phyloP scores from a whole-genome alignment of 2,329 filamentous ascomycete genomes.

The Cercospora canescens region DNA sequence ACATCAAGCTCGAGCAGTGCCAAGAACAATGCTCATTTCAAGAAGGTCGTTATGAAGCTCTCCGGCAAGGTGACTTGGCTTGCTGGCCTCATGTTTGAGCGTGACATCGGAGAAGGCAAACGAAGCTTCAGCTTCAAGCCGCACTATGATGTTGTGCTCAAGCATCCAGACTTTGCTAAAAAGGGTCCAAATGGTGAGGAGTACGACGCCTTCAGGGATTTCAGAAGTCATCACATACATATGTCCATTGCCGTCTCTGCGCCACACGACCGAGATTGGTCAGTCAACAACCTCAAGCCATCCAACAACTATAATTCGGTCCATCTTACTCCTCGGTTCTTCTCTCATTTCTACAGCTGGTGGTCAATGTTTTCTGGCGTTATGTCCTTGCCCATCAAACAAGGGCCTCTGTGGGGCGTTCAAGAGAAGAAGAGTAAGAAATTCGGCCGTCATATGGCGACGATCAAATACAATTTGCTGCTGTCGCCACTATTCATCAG shows the following conservation, averaged over 20 bases:
- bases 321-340: conserved; percentile 91
- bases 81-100: conserved; percentile 88
- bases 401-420: conserved; percentile 87
- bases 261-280: conserved; percentile 84
- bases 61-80: conserved; percentile 95
- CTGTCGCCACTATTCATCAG: conserved; percentile 91
- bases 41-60: conserved; percentile 98
- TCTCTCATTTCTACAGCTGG: conserved; percentile 98
- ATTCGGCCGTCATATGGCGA: conserved; percentile 94
- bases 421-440: conserved; percentile 98
- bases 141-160: conserved; percentile 88
- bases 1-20: conserved; percentile 61
- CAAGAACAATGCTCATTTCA: conserved; percentile 80
- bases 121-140: conserved; percentile 87
- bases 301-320: conserved; percentile 95
- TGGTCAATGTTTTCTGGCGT: conserved; percentile 95
- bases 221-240: conserved; percentile 95
- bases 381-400: conserved; percentile 90
- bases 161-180: conserved; percentile 73
- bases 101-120: conserved; percentile 68
- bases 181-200: conserved; percentile 47
- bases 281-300: conserved; percentile 68
- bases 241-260: conserved; percentile 89
- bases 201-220: conserved; percentile 96
- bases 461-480: conserved; percentile 94